A percentile compares a stretch with the other conserved stretches of the same genome.
phyloP scores from a whole-genome alignment of 768 basidiomycete genomes.

The Russula emetica region DNA sequence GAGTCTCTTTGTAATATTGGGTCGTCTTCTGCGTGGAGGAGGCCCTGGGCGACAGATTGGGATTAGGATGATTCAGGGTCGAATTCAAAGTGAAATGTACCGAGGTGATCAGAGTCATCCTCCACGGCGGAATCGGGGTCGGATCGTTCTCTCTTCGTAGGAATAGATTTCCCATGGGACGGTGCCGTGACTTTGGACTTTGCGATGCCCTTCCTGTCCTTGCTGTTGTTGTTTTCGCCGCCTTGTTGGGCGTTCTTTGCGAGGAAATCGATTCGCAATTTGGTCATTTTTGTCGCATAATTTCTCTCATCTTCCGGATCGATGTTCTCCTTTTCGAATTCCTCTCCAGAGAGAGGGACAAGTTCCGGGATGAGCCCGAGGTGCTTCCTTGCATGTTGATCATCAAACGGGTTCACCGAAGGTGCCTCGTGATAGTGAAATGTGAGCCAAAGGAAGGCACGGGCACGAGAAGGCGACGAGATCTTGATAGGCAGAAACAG shows the following conservation, averaged over 20 bases:
- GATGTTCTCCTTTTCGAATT: constrained; percentile 41
- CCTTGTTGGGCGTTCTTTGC: constrained; percentile 31
- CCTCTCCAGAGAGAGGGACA: constrained; percentile 32
- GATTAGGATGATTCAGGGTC: neutral
- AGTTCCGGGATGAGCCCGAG: constrained; percentile 34
- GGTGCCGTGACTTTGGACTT: constrained; percentile 12
- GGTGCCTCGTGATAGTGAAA: constrained; percentile 45
- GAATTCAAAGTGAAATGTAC: neutral
- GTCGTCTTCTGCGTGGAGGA: constrained; percentile 8
- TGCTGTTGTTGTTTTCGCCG: constrained; percentile 23
- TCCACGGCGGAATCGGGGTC: constrained; percentile 21
- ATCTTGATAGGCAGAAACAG: constrained; percentile 42
- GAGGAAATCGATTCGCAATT: constrained; percentile 38
- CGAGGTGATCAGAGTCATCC: constrained; percentile 15
- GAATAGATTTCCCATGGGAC: constrained; percentile 13
- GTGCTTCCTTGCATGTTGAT: constrained; percentile 31
- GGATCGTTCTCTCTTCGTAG: constrained; percentile 21
- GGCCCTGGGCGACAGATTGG: neutral
- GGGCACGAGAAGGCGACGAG: constrained; percentile 42
- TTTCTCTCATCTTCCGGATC: constrained; percentile 42
- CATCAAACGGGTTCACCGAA: constrained; percentile 39
- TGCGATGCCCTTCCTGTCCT: constrained; percentile 18
- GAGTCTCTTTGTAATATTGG: neutral
- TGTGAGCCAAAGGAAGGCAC: constrained; percentile 46
- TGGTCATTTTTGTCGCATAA: constrained; percentile 42